These are phyloP conservation scores for Claviceps pazoutovae DNA, from an alignment of 2,329 filamentous ascomycete genomes.

Conservation along the genomic window DNA sequence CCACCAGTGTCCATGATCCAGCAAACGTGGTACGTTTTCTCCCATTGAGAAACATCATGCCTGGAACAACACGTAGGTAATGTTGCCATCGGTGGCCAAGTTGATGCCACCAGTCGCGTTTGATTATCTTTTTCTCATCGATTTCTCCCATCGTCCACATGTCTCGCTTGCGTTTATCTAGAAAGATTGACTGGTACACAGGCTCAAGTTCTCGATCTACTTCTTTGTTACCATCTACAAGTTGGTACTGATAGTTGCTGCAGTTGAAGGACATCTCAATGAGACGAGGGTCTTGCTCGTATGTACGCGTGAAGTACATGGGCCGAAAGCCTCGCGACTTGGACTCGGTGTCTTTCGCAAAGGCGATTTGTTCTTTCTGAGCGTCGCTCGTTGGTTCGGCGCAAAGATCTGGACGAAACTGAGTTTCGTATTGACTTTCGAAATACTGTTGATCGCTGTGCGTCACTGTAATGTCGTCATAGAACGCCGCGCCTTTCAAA, in stretches of 20 bases:
- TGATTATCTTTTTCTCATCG: slow-evolving; percentile 43
- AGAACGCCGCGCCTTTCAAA: slow-evolving; percentile 56
- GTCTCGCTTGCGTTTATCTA: slow-evolving; percentile 41
- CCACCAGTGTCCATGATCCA: slow-evolving; percentile 54
- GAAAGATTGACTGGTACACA: slow-evolving; percentile 57
- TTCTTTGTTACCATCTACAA: slow-evolving; percentile 28
- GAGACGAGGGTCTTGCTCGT: slow-evolving; percentile 38
- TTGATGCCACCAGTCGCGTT: slow-evolving; percentile 55
- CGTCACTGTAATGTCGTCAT: slow-evolving; percentile 58
- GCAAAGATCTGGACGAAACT: slow-evolving; percentile 37
- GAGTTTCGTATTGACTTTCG: slow-evolving; percentile 52
- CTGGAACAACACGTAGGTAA: slow-evolving; percentile 51
- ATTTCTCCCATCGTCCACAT: slow-evolving; percentile 49
- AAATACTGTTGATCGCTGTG: slow-evolving; percentile 54
- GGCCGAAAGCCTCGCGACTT: slow-evolving; percentile 43
- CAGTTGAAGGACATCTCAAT: slow-evolving; percentile 63
- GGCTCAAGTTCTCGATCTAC: slow-evolving; percentile 31
- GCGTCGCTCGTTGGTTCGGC: slow-evolving; percentile 29
- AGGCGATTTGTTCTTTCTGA: slow-evolving; percentile 25
- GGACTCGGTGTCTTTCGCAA: slow-evolving; percentile 30
- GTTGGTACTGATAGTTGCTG: slow-evolving; percentile 62
- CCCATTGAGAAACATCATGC: slow-evolving; percentile 59
- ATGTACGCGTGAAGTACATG: slow-evolving; percentile 53
- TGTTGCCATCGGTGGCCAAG: slow-evolving; percentile 51
- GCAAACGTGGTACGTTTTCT: slow-evolving; percentile 49